Base-by-base conservation (phyloP, 108 stramenopile genomes). In the Conticribra guillardii region DNA sequence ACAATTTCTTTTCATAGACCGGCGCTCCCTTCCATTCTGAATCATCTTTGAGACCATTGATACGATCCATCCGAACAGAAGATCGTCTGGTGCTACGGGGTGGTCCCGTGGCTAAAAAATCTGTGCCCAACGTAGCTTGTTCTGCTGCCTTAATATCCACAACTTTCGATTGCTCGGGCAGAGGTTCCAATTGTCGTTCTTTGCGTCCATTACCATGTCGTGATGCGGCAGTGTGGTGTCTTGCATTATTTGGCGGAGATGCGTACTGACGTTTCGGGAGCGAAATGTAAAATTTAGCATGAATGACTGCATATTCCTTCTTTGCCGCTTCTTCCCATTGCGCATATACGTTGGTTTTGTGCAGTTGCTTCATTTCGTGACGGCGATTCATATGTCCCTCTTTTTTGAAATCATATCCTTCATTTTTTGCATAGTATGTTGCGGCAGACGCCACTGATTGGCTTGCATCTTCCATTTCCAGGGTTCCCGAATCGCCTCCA, bases 261-360 rank as follows among this genome's bases (percentile, higher is more conserved):
- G 67, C 31, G 31, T 69, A 33, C 47, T 37, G 58, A 26, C 67
- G 19, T 37, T 68, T 74, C 4, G 73, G 68, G 49, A 69, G 60
- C 5, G 73, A 69, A 4, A 74, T 67, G 31, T 62, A 74, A 46
- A 74, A 74, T 67, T 69, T 74, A 17, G 73, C 73, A 44, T 67
- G 67, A 31, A 74, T 62, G 2, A 59, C 48, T 50, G 67, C 67
- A 26, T 69, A 74, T 24, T 74, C 73, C 27, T 58, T 59, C 14
- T 26, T 68, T 18, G 50, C 62, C 0, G 73, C 73, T 29, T 74
- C 67, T 65, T 52, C 59, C 75, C 75, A 76, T 18, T 54, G 17
- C 11, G 15, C 17, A 46, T 49, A 76, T 23, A 54, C 52, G 0
- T 49, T 18, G 34, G 19, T 73, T 24, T 58, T 51, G 14, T 72